Evolutionary conservation across 108 stramenopile genomes (phyloP).

Genomic region (Chaetoceros muelleri): DNA sequence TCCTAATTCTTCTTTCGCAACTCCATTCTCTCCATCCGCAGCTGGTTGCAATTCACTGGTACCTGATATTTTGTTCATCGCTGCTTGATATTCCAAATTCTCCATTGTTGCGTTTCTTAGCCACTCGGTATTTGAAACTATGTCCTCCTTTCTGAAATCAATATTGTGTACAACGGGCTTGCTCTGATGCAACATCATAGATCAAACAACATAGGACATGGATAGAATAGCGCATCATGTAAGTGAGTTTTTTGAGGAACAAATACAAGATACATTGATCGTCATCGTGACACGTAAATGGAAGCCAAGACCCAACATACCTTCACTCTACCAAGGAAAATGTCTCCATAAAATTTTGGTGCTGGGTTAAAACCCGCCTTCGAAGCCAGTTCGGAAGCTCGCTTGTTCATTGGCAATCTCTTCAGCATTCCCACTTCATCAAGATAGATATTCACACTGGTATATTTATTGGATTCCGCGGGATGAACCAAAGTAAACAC

Average conservation of each 20-base stretch:
- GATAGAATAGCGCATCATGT: background rate
- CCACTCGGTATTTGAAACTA: constrained; percentile 43
- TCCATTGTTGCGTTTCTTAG: constrained; percentile 48
- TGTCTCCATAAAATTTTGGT: constrained; percentile 79
- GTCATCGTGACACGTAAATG: background rate
- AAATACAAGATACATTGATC: background rate
- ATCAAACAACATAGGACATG: background rate
- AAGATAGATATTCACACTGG: constrained; percentile 62
- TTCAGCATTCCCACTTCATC: constrained; percentile 83
- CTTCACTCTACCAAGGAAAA: constrained; percentile 58
- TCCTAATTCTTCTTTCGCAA: constrained; percentile 33
- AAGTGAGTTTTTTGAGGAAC: too few relatives aligned
- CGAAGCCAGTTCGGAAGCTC: constrained; percentile 39
- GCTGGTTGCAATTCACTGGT: constrained; percentile 29
- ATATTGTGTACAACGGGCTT: constrained; percentile 30
- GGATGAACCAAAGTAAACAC: constrained; percentile 71
- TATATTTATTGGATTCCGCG: constrained; percentile 40
- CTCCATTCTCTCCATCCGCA: constrained; percentile 50
- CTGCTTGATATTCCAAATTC: constrained; percentile 51
- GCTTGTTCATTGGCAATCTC: constrained; percentile 41
- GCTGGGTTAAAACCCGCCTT: constrained; percentile 58
- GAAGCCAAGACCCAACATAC: too few relatives aligned
- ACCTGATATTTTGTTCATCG: constrained; percentile 44
- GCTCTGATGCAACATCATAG: background rate
- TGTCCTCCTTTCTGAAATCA: constrained; percentile 33